Evolutionary conservation across 2,329 filamentous ascomycete genomes (phyloP), one percentile per base, ranked within the genome.

Genomic region (Neobulgaria alba): DNA sequence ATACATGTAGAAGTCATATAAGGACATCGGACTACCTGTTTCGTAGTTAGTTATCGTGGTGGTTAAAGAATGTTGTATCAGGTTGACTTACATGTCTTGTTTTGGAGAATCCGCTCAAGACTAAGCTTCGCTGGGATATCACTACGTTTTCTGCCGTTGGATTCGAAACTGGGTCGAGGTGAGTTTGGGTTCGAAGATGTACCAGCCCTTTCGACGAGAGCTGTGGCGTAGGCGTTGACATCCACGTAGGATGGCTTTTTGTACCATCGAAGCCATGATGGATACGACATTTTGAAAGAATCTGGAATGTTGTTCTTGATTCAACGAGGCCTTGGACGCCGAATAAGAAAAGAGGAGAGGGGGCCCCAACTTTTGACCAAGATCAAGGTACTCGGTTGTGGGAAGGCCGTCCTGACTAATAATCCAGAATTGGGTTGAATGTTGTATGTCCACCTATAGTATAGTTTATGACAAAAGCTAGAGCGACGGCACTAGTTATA

Each of bases 1-100:
- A 43, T 69, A 71, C 65, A 70, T 68, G 54, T 68, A 69, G 37
- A 71, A 71, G 54, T 71, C 67, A 43, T 69, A 68, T 8, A 70
- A 52, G 0, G 65, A 68, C 66, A 70, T 68, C 3, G 67, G 67
- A 38, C 64, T 67, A 47, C 65, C 64, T 67, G 35, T 3, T 16
- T 21, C 26, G 4, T 18, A 9, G 29, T 41, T 14, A 43, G 16
- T 12, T 16, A 10, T 9, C 18, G 12, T n/a, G n/a, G n/a, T n/a
- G n/a, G n/a, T 17, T 8, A 12, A 7, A 3, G n/a, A 39, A 17
- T 17, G n/a, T 12, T 33, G 7, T 17, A 14, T 10, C 15, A 3
- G 10, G 9, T 8, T 14, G 30, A 42, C 60, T 31, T 50, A 65
- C 67, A 70, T 23, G 67, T 70, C 54, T 65, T 63, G 55, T 71